Conservation (phyloP, 163 green algal genomes). For the Chlamydomonas reinhardtii region DNA sequence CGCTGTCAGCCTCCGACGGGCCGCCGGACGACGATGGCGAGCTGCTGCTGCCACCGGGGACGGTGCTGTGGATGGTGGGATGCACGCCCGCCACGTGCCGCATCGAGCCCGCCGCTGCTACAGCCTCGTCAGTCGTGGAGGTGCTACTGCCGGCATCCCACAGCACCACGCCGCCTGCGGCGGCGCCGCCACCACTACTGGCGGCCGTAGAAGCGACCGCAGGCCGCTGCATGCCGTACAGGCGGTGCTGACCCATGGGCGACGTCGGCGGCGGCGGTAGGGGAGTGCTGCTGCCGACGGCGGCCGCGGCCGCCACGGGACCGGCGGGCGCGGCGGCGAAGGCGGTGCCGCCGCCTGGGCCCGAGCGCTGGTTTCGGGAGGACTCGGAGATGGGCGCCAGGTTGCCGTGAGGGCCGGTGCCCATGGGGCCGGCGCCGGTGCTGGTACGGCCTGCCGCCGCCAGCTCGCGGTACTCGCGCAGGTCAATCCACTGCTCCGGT, state of each 20-base stretch:
- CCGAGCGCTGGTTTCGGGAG: background rate
- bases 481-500: conserved; percentile 38
- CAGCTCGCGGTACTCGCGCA: conserved; percentile 22
- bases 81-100: conserved; percentile 10
- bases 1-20: no score
- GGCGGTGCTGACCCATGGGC: background rate
- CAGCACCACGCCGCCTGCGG: background rate
- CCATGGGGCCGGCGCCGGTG: no score
- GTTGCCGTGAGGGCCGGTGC: background rate
- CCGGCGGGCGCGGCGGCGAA: background rate
- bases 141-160: background rate
- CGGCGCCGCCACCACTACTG: background rate
- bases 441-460: background rate
- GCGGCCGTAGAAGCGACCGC: background rate
- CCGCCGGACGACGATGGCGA: no score
- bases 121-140: background rate
- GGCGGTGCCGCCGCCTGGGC: background rate
- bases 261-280: background rate
- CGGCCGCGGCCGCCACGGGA: background rate
- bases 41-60: background rate
- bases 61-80: background rate
- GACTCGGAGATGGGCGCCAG: no score
- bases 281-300: background rate
- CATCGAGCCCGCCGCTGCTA: conserved; percentile 24
- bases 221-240: background rate